A percentile compares a stretch with the other conserved stretches of the same genome.
phyloP scores from a whole-genome alignment of 2,329 filamentous ascomycete genomes.

The Ophiostoma ulmi region DNA sequence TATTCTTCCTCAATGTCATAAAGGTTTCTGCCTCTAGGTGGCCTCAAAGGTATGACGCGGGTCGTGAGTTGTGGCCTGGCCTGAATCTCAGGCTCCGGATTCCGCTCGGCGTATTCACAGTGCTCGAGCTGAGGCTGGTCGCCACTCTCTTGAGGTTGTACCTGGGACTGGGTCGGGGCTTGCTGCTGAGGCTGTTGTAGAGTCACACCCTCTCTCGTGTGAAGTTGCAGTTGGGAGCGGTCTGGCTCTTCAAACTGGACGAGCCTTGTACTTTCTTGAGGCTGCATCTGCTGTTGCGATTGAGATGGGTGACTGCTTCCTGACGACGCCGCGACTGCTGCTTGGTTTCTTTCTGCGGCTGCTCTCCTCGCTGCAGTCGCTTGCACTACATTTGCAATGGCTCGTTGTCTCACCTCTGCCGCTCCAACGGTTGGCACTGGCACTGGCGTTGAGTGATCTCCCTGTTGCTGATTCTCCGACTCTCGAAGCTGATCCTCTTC shows the following conservation, averaged over 20 bases:
- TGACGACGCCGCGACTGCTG: background rate
- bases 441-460: no score
- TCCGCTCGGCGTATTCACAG: background rate
- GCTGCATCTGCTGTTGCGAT: background rate
- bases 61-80: background rate
- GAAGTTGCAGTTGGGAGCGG: background rate
- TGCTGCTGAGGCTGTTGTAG: no score
- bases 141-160: background rate
- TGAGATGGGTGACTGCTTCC: background rate
- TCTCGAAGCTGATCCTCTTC: background rate
- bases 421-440: background rate
- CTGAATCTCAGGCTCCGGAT: background rate
- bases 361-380: background rate
- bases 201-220: background rate
- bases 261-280: background rate
- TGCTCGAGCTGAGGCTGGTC: background rate
- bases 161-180: background rate
- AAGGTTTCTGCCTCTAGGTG: background rate
- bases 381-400: background rate
- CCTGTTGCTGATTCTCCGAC: background rate
- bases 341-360: background rate
- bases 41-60: background rate
- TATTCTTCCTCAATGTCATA: background rate
- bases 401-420: background rate
- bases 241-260: background rate